Conservation (phyloP, 163 green algal genomes). For the Chloroidium sp. region DNA sequence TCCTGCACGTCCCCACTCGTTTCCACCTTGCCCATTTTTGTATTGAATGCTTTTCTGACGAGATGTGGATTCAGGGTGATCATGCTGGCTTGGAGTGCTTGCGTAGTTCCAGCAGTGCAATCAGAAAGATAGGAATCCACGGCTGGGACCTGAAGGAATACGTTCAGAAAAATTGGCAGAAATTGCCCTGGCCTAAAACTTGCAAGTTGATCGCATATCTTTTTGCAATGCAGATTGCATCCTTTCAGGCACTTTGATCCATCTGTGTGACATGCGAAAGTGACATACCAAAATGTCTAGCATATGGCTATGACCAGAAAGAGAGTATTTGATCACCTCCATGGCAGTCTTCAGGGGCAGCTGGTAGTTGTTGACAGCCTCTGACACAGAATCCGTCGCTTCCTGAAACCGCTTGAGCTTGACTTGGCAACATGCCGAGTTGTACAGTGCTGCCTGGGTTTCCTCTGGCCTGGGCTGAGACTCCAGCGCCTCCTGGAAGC, state of each 20-base stretch:
- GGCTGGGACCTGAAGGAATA: no score
- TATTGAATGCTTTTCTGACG: neutral
- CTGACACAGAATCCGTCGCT: constrained; percentile 61
- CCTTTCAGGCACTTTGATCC: no score
- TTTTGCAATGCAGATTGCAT: no score
- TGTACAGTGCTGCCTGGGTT: constrained; percentile 78
- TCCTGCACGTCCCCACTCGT: constrained; percentile 40
- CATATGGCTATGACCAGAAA: no score
- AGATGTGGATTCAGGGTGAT: neutral
- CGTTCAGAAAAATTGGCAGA: no score
- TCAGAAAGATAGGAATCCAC: no score
- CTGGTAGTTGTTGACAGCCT: constrained; percentile 73
- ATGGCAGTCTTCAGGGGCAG: constrained; percentile 74
- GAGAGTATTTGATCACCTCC: constrained; percentile 28
- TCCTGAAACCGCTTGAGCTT: constrained; percentile 70
- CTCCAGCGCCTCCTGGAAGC: constrained; percentile 60
- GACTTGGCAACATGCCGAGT: constrained; percentile 72
- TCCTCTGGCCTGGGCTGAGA: constrained; percentile 73
- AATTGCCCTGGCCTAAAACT: no score
- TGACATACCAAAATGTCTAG: no score
- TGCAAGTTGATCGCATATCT: no score
- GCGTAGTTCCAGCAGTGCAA: no score
- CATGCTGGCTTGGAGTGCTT: neutral
- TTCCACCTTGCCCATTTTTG: neutral
- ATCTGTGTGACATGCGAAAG: no score